Conservation (phyloP, 306 rosid species). For the Geum urbanum region DNA sequence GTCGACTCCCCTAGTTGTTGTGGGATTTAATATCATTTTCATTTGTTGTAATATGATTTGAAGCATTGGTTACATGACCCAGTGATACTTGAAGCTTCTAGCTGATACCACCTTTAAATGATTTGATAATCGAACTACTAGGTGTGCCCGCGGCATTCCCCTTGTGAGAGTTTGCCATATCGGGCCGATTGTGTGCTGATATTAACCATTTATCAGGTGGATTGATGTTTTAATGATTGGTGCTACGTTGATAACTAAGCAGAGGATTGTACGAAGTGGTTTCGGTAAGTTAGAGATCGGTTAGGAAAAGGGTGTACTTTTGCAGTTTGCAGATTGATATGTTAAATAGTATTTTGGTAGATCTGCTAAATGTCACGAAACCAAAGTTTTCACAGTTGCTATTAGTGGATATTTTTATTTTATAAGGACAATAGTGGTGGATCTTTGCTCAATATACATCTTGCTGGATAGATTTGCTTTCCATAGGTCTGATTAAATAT, state of each 20-base stretch:
- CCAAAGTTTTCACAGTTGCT: background rate
- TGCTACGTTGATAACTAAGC: background rate
- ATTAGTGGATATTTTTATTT: background rate
- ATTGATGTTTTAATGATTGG: background rate
- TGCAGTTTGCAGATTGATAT: background rate
- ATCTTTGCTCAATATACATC: slow-evolving; percentile 9
- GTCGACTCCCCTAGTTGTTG: slow-evolving; percentile 26
- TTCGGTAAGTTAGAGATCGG: background rate
- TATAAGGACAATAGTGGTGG: background rate
- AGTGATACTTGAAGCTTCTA: slow-evolving; percentile 12
- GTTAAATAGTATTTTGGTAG: background rate
- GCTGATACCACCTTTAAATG: background rate
- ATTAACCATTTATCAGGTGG: background rate
- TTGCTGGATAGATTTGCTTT: slow-evolving; percentile 7
- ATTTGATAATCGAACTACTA: slow-evolving; percentile 3
- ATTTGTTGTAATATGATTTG: background rate
- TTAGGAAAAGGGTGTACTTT: background rate
- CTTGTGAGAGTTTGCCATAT: background rate
- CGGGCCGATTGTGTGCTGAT: background rate
- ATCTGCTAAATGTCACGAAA: background rate
- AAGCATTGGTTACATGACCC: slow-evolving; percentile 20
- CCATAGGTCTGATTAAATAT: background rate
- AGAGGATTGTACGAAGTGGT: background rate
- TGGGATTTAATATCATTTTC: background rate
- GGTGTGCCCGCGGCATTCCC: background rate